Conservation (phyloP, 257 asterid species). For the Solanum ahanhuiri region DNA sequence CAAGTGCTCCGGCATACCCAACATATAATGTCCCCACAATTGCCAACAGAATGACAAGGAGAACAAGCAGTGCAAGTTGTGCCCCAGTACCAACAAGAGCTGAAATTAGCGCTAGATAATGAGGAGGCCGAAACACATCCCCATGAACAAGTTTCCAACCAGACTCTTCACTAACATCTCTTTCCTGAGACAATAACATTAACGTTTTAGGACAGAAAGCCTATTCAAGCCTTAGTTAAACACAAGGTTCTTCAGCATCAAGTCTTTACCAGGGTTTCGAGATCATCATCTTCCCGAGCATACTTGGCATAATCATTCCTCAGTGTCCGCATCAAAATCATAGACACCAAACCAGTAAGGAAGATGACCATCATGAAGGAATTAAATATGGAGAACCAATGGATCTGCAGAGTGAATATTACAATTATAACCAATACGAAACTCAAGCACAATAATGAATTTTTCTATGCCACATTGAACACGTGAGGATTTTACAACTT, state of each 20-base stretch:
- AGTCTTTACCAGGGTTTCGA: slow-evolving; percentile 75
- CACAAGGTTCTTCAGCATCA: background rate
- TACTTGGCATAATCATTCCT: slow-evolving; percentile 95
- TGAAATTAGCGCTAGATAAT: slow-evolving; percentile 30
- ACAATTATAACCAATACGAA: background rate
- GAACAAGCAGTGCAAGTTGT: slow-evolving; percentile 47
- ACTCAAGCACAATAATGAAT: background rate
- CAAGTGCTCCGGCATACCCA: slow-evolving; percentile 33
- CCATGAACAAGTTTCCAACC: slow-evolving; percentile 73
- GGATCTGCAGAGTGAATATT: slow-evolving; percentile 52
- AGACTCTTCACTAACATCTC: slow-evolving; percentile 59
- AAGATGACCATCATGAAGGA: slow-evolving; percentile 99
- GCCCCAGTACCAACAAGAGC: slow-evolving; percentile 60
- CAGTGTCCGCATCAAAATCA: slow-evolving; percentile 93
- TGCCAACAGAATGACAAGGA: slow-evolving; percentile 44
- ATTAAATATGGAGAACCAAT: slow-evolving; percentile 94
- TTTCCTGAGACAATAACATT: slow-evolving; percentile 27
- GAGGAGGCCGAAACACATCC: slow-evolving; percentile 48
- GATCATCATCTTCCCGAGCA: slow-evolving; percentile 98
- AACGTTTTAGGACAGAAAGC: background rate
- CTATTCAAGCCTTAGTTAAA: background rate
- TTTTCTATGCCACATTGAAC: background rate
- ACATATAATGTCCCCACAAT: slow-evolving; percentile 50
- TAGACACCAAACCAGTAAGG: slow-evolving; percentile 92
- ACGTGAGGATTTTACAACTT: background rate